These are phyloP conservation scores for Chloropicon primus DNA, from an alignment of 139 green algal species.

Conservation along the genomic window DNA sequence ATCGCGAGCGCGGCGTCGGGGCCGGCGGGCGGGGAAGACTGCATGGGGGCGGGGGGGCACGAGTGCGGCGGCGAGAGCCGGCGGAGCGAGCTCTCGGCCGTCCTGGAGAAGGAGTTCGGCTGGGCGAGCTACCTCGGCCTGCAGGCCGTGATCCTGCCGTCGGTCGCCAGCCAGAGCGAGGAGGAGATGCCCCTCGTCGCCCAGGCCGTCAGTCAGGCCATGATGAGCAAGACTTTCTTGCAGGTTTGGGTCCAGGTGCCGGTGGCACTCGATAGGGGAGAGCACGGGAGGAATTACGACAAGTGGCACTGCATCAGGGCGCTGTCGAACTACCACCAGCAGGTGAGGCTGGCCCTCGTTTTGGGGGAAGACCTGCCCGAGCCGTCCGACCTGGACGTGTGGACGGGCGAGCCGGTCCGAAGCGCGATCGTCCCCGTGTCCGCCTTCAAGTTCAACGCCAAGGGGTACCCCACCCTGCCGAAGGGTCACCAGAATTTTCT, in stretches of 20 bases:
- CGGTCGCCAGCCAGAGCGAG: constrained; percentile 16
- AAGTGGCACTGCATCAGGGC: constrained; percentile 63
- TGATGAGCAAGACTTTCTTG: constrained; percentile 40
- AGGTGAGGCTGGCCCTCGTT: constrained; percentile 42
- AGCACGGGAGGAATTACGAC: neutral
- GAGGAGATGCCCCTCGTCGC: constrained; percentile 48
- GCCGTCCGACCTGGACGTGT: constrained; percentile 24
- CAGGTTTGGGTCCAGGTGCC: constrained; percentile 77
- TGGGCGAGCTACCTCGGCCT: constrained; percentile 84
- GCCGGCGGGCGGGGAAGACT: constrained; percentile 13
- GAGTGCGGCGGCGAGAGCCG: constrained; percentile 19
- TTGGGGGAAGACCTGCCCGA: constrained; percentile 28
- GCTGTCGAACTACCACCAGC: constrained; percentile 49
- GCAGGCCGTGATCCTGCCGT: constrained; percentile 61
- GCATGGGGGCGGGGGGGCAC: constrained; percentile 60
- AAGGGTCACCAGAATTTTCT: constrained; percentile 68
- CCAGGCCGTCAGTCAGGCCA: constrained; percentile 44
- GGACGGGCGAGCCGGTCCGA: constrained; percentile 77
- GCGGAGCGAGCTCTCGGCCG: constrained; percentile 29
- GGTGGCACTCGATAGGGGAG: constrained; percentile 13
- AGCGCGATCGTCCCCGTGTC: constrained; percentile 51
- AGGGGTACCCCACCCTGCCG: constrained; percentile 67
- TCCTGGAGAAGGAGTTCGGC: constrained; percentile 65
- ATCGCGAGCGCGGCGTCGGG: constrained; percentile 21
- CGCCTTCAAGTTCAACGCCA: constrained; percentile 69